Base-by-base conservation (phyloP, 2,329 filamentous ascomycete species). In the Colletotrichum sojae region DNA sequence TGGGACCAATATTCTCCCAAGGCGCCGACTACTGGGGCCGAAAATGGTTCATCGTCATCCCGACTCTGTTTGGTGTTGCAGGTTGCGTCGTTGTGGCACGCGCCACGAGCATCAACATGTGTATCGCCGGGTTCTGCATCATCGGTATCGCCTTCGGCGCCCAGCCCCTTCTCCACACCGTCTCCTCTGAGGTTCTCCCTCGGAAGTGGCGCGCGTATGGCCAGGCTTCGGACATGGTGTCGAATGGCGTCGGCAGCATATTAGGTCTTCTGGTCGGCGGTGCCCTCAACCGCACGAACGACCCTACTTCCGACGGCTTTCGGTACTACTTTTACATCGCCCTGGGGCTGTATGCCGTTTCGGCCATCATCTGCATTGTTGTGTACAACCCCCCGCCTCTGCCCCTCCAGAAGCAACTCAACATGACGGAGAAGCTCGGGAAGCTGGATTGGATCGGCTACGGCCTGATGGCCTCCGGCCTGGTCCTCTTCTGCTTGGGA, bases 11-110 rank as follows among this genome's bases (percentile, higher is more conserved):
- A 12, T 75, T 81, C 12, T 79, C 79, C 13, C 81, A 83, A 67
- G 81, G 79, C 0, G 78, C 80, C 20, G 81, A 83, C 71, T 81
- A 80, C 73, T 83, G 80, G 81, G 81, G 81, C n/a, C 77, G 81
- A 8, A 78, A 77, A 73, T 80, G 76, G 77, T 79, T 83, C 62
- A 76, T 84, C n/a, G 74, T 83, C 27, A 57, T 76, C 20, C 73
- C 78, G 10, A 81, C 76, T 1, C 31, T 76, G 13, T 74, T 76
- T 45, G 81, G 81, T 18, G 76, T 73, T 18, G 63, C 79, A 2
- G 81, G 81, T 1, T 77, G 72, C 8, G 68, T 82, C 20, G 70
- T 83, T n/a, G 76, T 83, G 13, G 72, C 78, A 20, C 75, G 78
- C 6, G 81, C 81, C 4, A 73, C 54, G 22, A 72, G 71, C 27